Evolutionary conservation across 768 basidiomycete genomes (phyloP), one percentile per base, ranked within the genome.

Genomic region (Pleurotus giganteus): DNA sequence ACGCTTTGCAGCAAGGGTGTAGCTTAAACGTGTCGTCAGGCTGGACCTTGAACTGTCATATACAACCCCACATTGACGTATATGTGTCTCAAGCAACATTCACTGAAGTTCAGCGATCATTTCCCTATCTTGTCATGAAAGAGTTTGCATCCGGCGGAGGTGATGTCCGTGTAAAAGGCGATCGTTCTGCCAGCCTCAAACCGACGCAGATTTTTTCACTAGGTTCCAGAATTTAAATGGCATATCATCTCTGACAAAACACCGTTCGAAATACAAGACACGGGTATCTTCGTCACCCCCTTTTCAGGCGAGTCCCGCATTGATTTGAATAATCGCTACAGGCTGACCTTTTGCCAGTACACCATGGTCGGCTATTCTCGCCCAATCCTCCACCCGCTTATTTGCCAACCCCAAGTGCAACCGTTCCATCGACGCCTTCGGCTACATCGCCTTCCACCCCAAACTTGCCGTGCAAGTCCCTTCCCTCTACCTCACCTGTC

Each of bases 151-250:
- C 89, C n/a, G 87, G 90, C 50, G 84, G 89, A 29, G 89, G 89
- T 34, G 88, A 88, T 71, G 89, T 88, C 61, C 60, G 78, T 67
- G 27, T 27, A n/a, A n/a, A n/a, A n/a, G n/a, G n/a, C 9, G 37
- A 37, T 37, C 3, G 13, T 47, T 26, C 23, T 42, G 21, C 28
- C 7, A 46, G 8, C 37, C 28, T 54, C 15, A 15, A 21, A 29
- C 15, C 42, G n/a, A 15, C 24, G 43, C 36, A 26, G 41, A 45
- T 60, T 47, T 44, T 34, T 34, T 26, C 37, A n/a, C n/a, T n/a
- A 93, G 85, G 85, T 94, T 11, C 92, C 92, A 4, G 84, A 88
- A 57, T 86, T 94, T 64, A 77, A 79, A 62, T 94, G 88, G 87
- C 87, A 90, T 60, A 81, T 94, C 49, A 84, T 94, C 59, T 79